Conservation (phyloP, 75 land plant genomes). For the Picea sitchensis region DNA sequence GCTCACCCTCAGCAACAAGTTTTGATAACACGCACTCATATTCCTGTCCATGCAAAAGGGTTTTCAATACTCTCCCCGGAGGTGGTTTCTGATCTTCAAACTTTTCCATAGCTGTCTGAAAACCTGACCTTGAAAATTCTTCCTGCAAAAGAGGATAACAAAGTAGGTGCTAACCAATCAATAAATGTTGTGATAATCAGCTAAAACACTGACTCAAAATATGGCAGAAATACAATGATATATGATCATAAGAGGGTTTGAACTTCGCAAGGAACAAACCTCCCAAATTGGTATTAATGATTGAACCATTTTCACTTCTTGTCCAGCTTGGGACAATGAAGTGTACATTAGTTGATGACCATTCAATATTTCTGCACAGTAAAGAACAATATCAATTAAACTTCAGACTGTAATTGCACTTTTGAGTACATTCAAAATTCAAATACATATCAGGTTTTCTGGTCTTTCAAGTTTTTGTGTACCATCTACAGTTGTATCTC, state of each 20-base stretch:
- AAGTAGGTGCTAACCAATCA: neutral
- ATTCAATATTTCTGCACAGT: constrained; percentile 77
- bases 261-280: constrained; percentile 46
- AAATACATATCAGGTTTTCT: neutral
- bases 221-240: constrained; percentile 6
- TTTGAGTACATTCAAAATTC: neutral
- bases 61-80: constrained; percentile 43
- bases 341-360: constrained; percentile 57
- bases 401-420: neutral
- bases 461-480: neutral
- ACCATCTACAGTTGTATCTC: constrained; percentile 84
- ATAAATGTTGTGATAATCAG: neutral
- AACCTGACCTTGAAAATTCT: constrained; percentile 62
- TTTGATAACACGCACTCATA: constrained; percentile 18
- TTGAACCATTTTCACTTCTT: constrained; percentile 89
- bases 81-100: constrained; percentile 40
- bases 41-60: constrained; percentile 26
- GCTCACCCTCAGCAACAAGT: constrained; percentile 11
- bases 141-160: constrained; percentile 30
- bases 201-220: neutral
- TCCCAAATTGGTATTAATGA: constrained; percentile 97
- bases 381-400: neutral
- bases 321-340: constrained; percentile 64
- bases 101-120: constrained; percentile 24
- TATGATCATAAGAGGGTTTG: neutral